A percentile compares a stretch with the other conserved stretches of the same genome.
phyloP scores from a whole-genome alignment of 768 basidiomycete species.

The Kwoniella dendrophila region DNA sequence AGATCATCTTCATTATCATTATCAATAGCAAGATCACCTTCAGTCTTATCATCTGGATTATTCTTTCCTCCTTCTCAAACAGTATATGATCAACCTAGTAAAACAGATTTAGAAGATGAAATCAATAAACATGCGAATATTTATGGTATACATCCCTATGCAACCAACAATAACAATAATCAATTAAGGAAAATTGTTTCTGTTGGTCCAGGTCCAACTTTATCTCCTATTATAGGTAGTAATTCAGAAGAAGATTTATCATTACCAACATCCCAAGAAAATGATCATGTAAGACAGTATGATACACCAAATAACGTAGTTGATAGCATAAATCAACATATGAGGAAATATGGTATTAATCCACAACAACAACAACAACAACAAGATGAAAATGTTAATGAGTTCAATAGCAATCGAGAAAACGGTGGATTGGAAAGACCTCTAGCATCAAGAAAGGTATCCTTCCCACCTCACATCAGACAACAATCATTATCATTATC shows the following conservation, averaged over 20 bases:
- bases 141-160: conserved; percentile 7
- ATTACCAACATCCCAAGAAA: no score
- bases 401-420: background rate
- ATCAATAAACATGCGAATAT: conserved; percentile 1
- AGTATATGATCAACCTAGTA: background rate
- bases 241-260: background rate
- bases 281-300: no score
- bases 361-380: background rate
- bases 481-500: no score
- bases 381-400: conserved; percentile 5
- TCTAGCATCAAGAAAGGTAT: background rate
- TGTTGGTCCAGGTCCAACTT: background rate
- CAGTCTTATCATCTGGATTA: conserved; percentile 16
- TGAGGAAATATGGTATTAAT: no score
- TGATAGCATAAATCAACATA: no score
- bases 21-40: conserved; percentile 30
- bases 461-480: no score
- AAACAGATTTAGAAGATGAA: background rate
- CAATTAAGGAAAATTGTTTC: background rate
- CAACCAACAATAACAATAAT: no score
- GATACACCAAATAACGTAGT: no score
- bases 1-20: conserved; percentile 19
- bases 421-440: background rate
- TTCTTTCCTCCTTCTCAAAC: conserved; percentile 9
- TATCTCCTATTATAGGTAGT: background rate